Evolutionary conservation across 495 filamentous ascomycete genomes (phyloP), one percentile per base, ranked within the genome.

Genomic region (Saxispiralis lemnorum): DNA sequence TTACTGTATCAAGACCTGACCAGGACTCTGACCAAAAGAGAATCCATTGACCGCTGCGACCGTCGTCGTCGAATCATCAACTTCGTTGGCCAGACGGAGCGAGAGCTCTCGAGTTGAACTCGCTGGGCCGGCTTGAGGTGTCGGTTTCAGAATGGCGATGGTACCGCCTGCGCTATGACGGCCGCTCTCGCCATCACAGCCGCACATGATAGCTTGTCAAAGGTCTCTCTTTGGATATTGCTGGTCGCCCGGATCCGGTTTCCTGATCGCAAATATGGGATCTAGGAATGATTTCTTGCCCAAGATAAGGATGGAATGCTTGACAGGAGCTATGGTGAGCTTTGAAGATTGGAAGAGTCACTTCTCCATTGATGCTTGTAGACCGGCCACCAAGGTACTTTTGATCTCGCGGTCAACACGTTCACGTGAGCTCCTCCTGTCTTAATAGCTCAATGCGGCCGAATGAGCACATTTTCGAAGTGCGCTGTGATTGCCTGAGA

Each of bases 401-500:
- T 28, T 28, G 24, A 28, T 28, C 24, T 28, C 24, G 5, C 24
- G 24, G 24, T 9, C 9, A 9, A 9, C 24, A 9, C 24, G 4
- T 9, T 28, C 24, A 28, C 24, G 24, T 28, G 9, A 28, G 24
- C 5, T 28, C 24, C 9, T 28, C 9, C 24, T 28, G n/a, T n/a
- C n/a, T 28, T 9, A 9, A 28, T 28, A 9, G 24, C 24, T 28
- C 24, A 9, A 4, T 28, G 24, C 24, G 24, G 24, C 5, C 37
- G 13, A 41, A 41, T 31, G 10, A 41, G 38, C 38, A 41, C 58
- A 5, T 73, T 74, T 39, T 61, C 72, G 12, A 66, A 28, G 9
- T 9, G 24, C 9, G 24, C 60, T 3, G 66, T 66, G 0, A 57
- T n/a, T n/a, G n/a, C n/a, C n/a, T n/a, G n/a, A n/a, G n/a, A n/a